Conservation (phyloP, 164 flowering plant genomes). For the Berberis thunbergii region DNA sequence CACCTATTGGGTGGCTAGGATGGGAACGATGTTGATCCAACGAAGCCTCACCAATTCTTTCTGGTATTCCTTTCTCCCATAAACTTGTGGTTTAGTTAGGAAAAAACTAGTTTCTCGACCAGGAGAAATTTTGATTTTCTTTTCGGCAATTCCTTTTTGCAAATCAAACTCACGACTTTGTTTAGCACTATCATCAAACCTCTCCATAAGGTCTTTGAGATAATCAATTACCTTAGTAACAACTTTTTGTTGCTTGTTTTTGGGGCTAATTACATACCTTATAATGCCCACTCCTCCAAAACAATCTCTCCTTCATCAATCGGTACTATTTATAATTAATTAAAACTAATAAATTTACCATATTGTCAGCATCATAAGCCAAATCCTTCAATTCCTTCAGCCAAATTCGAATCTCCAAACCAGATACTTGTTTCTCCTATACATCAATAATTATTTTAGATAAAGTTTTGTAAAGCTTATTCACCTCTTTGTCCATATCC, state of each 20-base stretch:
- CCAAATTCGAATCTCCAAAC: too few relatives aligned
- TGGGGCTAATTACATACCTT: background rate
- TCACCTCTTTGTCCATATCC: too few relatives aligned
- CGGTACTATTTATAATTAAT: too few relatives aligned
- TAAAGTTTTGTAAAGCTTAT: too few relatives aligned
- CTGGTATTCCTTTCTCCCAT: background rate
- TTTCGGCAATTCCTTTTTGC: background rate
- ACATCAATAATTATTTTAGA: background rate
- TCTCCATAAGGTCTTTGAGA: background rate
- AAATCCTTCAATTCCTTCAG: too few relatives aligned
- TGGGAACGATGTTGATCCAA: too few relatives aligned
- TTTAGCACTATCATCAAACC: slow-evolving; percentile 2
- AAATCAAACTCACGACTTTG: background rate
- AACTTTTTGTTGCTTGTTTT: background rate
- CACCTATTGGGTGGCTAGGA: too few relatives aligned
- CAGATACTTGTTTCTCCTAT: background rate
- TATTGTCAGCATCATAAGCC: too few relatives aligned
- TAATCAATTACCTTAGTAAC: background rate
- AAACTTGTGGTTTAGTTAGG: background rate
- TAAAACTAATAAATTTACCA: too few relatives aligned
- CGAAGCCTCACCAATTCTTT: background rate
- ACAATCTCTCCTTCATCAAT: too few relatives aligned
- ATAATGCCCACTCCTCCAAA: too few relatives aligned
- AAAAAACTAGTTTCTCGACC: background rate
- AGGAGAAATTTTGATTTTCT: background rate